These are phyloP conservation scores for Globisporangium splendens DNA, from an alignment of 352 stramenopile genomes.

Conservation along the genomic window DNA sequence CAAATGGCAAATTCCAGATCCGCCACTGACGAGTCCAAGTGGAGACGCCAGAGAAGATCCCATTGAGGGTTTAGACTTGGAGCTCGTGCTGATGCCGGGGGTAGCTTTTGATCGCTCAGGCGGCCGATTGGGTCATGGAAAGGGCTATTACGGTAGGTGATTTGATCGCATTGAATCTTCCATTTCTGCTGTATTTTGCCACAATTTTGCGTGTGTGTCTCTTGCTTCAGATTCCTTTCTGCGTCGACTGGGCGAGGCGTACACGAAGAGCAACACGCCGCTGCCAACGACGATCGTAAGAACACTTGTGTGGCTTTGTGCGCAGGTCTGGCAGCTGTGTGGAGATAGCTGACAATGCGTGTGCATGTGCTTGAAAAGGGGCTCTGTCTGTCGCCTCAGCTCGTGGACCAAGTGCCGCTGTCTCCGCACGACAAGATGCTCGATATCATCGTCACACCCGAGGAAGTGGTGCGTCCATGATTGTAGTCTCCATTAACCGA, in stretches of 20 bases:
- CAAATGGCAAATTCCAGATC: constrained; percentile 88
- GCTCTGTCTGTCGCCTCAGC: constrained; percentile 56
- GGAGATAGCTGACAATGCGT: neutral
- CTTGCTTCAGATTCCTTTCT: constrained; percentile 61
- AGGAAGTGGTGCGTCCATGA: constrained; percentile 37
- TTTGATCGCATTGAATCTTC: neutral
- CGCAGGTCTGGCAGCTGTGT: neutral
- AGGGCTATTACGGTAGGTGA: constrained; percentile 82
- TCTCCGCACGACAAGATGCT: constrained; percentile 61
- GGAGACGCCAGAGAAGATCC: constrained; percentile 37
- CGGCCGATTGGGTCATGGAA: constrained; percentile 82
- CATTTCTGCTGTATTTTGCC: neutral
- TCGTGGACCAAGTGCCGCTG: constrained; percentile 61
- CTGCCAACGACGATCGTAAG: constrained; percentile 57
- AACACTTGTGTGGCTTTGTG: neutral
- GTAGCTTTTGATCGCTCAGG: constrained; percentile 77
- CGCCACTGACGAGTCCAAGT: constrained; percentile 26
- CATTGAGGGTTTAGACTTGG: constrained; percentile 44
- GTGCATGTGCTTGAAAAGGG: constrained; percentile 32
- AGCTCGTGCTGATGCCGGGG: constrained; percentile 79
- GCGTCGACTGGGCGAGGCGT: constrained; percentile 49
- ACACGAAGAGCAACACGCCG: constrained; percentile 26
- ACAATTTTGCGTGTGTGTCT: neutral
- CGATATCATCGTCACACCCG: constrained; percentile 62
- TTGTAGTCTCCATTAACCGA: neutral